These are phyloP conservation scores for Mycena pura DNA, from an alignment of 768 basidiomycete species.

Conservation along the genomic window DNA sequence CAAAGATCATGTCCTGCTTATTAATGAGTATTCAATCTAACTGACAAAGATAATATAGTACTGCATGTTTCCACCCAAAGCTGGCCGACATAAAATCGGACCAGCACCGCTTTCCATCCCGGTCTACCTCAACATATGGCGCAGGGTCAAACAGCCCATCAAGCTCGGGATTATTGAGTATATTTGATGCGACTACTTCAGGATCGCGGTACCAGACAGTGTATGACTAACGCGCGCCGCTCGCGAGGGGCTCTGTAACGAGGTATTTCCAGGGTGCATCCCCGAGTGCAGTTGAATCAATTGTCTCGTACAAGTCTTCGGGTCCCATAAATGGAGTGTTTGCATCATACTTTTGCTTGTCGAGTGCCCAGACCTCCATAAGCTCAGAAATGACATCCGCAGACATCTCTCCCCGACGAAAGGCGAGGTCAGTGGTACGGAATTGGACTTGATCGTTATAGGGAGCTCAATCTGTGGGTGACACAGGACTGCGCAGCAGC, in stretches of 20 bases:
- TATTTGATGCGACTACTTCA: slow-evolving; percentile 31
- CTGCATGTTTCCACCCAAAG: slow-evolving; percentile 49
- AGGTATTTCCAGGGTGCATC: slow-evolving; percentile 37
- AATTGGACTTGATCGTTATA: slow-evolving; percentile 18
- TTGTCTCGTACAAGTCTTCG: slow-evolving; percentile 33
- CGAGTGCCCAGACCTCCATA: slow-evolving; percentile 31
- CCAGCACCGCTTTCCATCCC: slow-evolving; percentile 32
- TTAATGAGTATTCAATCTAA: neutral
- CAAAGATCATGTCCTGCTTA: slow-evolving; percentile 6
- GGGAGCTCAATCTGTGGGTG: slow-evolving; percentile 14
- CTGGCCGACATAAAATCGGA: slow-evolving; percentile 48
- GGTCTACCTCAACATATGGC: slow-evolving; percentile 35
- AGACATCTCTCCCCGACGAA: slow-evolving; percentile 29
- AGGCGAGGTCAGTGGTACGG: slow-evolving; percentile 23
- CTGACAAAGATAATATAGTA: slow-evolving; percentile 28
- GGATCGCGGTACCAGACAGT: slow-evolving; percentile 44
- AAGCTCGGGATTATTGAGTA: slow-evolving; percentile 44
- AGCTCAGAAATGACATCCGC: slow-evolving; percentile 32
- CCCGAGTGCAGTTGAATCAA: slow-evolving; percentile 34
- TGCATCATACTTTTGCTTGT: slow-evolving; percentile 16
- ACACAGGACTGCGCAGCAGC: too few species aligned
- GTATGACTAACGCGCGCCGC: slow-evolving; percentile 31
- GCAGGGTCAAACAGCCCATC: slow-evolving; percentile 39
- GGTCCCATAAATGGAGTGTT: slow-evolving; percentile 34
- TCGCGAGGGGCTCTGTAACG: slow-evolving; percentile 15